Evolutionary conservation across 306 rosid species (phyloP), one percentile per base, ranked within the genome.

Genomic region (Geum urbanum): DNA sequence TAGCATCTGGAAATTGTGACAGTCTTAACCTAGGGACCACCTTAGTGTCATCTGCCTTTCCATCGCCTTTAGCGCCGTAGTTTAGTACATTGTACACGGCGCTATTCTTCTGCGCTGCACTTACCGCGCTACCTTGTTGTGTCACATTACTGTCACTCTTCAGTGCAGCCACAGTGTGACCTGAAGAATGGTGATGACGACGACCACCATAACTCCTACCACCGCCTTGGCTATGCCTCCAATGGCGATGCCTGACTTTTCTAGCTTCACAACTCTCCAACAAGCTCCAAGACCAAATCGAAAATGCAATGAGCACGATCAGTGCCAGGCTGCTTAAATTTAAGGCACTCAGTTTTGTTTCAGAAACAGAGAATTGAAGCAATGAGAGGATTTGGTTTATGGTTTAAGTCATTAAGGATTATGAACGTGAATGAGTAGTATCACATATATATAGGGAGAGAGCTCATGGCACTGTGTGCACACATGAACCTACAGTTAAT

Each of bases 31-130:
- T 32, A 59, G 64, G 8, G 27, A 11, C 78, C 19, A 90, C 97
- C 95, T 88, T 80, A 8, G 97, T 88, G 72, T 90, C 97, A 46
- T 90, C 97, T 8, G 81, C 65, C 43, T 18, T 72, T n/a, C 97
- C 97, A 77, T 90, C 90, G 6, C 97, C 97, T 76, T 88, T 86
- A 49, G 97, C 97, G 40, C 89, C 95, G 69, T 72, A 88, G 37
- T 84, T 64, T 76, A 86, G 70, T 10, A 90, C 97, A 83, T 84
- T 86, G 56, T 81, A 88, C 76, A 78, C 69, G 62, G 76, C 69
- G 7, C 75, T 22, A 8, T 9, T 56, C 59, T 58, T 46, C 52
- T 27, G 64, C 11, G 57, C 61, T 37, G 48, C 45, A 15, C 43
- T 37, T 6, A 24, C 63, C 14, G 41, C 15, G 7, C 20, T 47